Percentiles rank a stretch among this genome's conserved stretches.
Evolutionary conservation across 257 asterid genomes (phyloP).

Genomic region (Petrea volubilis): DNA sequence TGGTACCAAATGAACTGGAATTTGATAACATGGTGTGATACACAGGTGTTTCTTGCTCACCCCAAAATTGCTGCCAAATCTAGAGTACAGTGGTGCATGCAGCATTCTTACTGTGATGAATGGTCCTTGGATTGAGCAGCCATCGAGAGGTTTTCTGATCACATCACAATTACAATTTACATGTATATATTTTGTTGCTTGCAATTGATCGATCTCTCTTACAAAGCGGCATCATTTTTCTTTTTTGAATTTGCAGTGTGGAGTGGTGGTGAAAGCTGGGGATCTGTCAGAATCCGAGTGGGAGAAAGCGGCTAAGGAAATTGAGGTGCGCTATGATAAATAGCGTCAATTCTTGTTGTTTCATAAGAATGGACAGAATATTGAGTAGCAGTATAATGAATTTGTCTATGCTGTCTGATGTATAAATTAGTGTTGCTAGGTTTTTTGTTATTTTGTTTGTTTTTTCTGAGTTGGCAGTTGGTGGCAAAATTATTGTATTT

Average conservation of each 20-base stretch:
- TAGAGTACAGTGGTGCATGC: conserved; percentile 81
- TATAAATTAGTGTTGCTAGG: conserved; percentile 4
- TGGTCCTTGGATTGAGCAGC: conserved; percentile 93
- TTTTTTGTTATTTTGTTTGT: too few relatives aligned
- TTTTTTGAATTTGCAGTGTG: conserved; percentile 56
- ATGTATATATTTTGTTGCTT: not conserved
- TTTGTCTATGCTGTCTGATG: not conserved
- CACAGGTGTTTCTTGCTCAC: conserved; percentile 93
- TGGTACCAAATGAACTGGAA: conserved; percentile 11
- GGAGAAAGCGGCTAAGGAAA: conserved; percentile 32
- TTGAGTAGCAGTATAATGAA: not conserved
- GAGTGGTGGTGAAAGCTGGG: conserved; percentile 79
- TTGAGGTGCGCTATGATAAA: not conserved
- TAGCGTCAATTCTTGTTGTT: not conserved
- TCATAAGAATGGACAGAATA: not conserved
- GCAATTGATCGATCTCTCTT: not conserved
- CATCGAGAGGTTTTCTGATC: conserved; percentile 70
- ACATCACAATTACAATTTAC: not conserved
- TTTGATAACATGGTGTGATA: conserved; percentile 6
- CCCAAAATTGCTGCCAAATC: conserved; percentile 81
- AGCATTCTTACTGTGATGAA: conserved; percentile 80
- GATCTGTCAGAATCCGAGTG: conserved; percentile 36
- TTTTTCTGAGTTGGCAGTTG: not conserved
- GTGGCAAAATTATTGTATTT: conserved; percentile 13
- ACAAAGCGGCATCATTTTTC: not conserved